Evolutionary conservation across 805 yeast genomes (phyloP).

Genomic region (Saccharomycopsis schoenii): DNA sequence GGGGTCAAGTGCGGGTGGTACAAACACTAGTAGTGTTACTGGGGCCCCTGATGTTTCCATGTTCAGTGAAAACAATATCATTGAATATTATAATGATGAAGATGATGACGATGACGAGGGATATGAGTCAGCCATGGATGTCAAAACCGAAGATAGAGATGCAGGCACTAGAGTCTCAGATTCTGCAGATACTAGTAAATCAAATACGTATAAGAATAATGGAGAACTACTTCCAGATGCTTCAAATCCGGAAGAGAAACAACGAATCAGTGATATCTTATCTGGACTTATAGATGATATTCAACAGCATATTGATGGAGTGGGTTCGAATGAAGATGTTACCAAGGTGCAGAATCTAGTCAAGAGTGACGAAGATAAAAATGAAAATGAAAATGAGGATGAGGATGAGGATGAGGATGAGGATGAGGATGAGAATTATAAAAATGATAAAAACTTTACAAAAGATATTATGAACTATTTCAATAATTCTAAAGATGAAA

Average conservation of each 20-base stretch:
- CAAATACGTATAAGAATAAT: conserved; percentile 22
- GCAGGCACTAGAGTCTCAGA: conserved; percentile 21
- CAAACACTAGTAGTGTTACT: background rate
- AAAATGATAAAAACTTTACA: conserved; percentile 1
- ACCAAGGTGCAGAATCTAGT: conserved; percentile 7
- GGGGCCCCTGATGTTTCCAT: background rate
- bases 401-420: background rate
- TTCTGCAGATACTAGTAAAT: conserved; percentile 18
- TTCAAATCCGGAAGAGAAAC: background rate
- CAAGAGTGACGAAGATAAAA: background rate
- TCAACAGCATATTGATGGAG: conserved; percentile 3
- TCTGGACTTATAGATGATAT: background rate
- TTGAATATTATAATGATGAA: conserved; percentile 22
- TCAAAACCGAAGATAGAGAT: conserved; percentile 20
- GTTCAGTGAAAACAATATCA: conserved; percentile 21
- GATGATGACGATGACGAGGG: conserved; percentile 14
- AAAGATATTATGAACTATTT: background rate
- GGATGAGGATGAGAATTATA: conserved; percentile 4
- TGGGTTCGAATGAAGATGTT: background rate
- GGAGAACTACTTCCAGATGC: conserved; percentile 2
- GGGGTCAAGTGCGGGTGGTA: background rate
- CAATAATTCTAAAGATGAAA: background rate
- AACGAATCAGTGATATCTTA: background rate
- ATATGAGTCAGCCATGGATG: background rate
- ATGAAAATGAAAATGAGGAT: conserved; percentile 10